Conservation (phyloP, 306 rosid species). For the Malus fusca region DNA sequence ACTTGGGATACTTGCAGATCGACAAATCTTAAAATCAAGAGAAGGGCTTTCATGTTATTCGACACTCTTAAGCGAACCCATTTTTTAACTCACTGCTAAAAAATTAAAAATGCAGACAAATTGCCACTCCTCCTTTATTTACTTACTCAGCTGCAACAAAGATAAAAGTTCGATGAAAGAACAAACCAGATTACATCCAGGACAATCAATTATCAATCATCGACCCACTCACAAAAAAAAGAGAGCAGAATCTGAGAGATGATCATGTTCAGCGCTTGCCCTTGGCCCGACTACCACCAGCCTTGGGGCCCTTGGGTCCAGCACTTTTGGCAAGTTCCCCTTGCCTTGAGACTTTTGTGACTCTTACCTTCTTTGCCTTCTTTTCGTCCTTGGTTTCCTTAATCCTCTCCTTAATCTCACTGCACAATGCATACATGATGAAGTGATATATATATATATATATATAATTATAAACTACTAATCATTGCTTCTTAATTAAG, state of each 20-base stretch:
- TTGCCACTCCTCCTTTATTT: not conserved
- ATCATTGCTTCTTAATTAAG: not conserved
- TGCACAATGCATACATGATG: not conserved
- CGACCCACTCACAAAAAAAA: not conserved
- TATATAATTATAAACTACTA: not conserved
- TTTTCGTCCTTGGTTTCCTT: constrained; percentile 13
- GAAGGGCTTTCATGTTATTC: not conserved
- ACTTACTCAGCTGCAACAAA: not conserved
- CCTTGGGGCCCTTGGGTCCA: not conserved
- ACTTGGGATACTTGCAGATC: no score
- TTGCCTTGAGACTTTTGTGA: not conserved
- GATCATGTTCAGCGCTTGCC: not conserved
- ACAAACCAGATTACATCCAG: not conserved
- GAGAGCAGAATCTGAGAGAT: not conserved
- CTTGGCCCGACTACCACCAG: not conserved
- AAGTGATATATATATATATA: no score
- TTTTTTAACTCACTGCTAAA: not conserved
- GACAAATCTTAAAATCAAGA: not conserved
- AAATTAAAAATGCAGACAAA: not conserved
- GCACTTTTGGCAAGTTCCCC: not conserved
- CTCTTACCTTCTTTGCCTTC: not conserved
- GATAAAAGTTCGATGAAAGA: not conserved
- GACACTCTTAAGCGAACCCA: not conserved
- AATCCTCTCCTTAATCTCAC: constrained; percentile 8
- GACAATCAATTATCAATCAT: not conserved